phyloP scores from a whole-genome alignment of 495 filamentous ascomycete genomes.

The Tuber microsphaerosporum region DNA sequence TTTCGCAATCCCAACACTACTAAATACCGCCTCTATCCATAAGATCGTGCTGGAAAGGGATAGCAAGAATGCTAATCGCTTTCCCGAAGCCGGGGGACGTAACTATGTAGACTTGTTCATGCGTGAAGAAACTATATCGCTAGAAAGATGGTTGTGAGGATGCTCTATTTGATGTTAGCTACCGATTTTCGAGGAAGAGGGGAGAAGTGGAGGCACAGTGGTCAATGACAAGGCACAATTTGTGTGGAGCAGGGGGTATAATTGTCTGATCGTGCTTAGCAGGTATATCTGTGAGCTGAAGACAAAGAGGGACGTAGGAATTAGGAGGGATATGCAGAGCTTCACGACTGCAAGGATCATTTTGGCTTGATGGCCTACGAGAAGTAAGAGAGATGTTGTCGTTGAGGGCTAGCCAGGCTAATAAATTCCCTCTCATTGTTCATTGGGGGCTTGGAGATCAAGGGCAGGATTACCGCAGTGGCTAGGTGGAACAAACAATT shows the following conservation, averaged over 20 bases:
- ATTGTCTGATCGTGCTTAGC: too few relatives aligned
- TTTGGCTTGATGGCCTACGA: neutral
- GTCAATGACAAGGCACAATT: too few relatives aligned
- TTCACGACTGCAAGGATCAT: too few relatives aligned
- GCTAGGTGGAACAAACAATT: neutral
- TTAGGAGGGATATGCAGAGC: too few relatives aligned
- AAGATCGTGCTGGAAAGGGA: constrained; percentile 17
- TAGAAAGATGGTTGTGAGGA: constrained; percentile 23
- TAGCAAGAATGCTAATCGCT: constrained; percentile 23
- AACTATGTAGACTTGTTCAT: constrained; percentile 18
- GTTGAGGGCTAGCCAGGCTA: neutral
- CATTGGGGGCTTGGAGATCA: constrained; percentile 6
- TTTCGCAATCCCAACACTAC: constrained; percentile 14
- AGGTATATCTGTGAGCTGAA: too few relatives aligned
- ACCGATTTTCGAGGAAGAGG: neutral
- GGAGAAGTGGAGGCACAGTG: neutral
- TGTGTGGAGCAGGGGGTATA: too few relatives aligned
- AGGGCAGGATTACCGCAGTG: neutral
- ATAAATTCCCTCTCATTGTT: neutral
- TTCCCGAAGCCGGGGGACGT: constrained; percentile 21
- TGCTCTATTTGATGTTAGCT: constrained; percentile 12
- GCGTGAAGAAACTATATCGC: constrained; percentile 25
- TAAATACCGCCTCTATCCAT: constrained; percentile 27
- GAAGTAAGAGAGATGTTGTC: constrained; percentile 5
- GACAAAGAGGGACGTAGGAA: too few relatives aligned